These are phyloP conservation scores for Capsella bursapastoris DNA, from an alignment of 345 rosid species.

Conservation along the genomic window DNA sequence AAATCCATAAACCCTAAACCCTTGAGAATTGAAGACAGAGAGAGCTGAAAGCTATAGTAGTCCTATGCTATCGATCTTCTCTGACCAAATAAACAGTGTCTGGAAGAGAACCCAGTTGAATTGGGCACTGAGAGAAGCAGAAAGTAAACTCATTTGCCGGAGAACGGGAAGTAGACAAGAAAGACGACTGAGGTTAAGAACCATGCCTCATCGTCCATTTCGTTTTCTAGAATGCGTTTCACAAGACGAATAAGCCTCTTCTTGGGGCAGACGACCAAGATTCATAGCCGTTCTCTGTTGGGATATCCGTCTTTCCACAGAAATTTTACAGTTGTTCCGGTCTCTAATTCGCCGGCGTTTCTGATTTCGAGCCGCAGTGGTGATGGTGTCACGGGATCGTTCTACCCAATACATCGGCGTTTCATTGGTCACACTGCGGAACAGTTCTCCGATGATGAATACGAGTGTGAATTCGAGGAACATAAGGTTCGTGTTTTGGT, in stretches of 20 bases:
- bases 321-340: conserved; percentile 19
- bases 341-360: conserved; percentile 38
- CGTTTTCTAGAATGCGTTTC: conserved; percentile 54
- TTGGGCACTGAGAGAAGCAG: conserved; percentile 4
- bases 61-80: not conserved
- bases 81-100: not conserved
- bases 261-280: conserved; percentile 47
- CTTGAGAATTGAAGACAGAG: conserved; percentile 14
- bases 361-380: conserved; percentile 29
- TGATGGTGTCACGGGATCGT: conserved; percentile 27
- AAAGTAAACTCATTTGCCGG: conserved; percentile 30
- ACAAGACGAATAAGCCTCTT: conserved; percentile 53
- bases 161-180: conserved; percentile 8
- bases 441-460: conserved; percentile 96
- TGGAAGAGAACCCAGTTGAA: not conserved
- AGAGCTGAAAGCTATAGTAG: conserved; percentile 1
- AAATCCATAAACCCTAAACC: conserved; percentile 45
- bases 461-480: conserved; percentile 81
- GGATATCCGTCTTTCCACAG: conserved; percentile 21
- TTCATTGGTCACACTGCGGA: conserved; percentile 65
- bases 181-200: conserved; percentile 34
- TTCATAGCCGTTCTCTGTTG: conserved; percentile 33
- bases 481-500: conserved; percentile 60
- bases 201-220: conserved; percentile 44
- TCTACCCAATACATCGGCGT: conserved; percentile 39